phyloP scores from a whole-genome alignment of 495 filamentous ascomycete species.

The Hypomontagnella monticulosa region DNA sequence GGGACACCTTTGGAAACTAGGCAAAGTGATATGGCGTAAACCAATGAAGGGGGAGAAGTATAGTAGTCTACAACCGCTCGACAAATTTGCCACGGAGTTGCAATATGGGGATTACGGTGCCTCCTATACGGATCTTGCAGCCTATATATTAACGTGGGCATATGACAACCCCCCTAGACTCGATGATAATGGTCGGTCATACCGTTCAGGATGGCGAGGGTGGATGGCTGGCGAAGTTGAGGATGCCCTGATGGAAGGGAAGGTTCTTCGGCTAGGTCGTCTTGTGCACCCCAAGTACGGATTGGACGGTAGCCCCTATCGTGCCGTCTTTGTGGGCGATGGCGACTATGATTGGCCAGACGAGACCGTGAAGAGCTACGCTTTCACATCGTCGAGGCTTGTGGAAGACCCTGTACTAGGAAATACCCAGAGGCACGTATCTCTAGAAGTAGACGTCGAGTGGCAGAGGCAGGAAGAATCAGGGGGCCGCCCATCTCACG shows the following conservation, averaged over 20 bases:
- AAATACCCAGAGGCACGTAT: conserved; percentile 43
- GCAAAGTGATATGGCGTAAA: conserved; percentile 41
- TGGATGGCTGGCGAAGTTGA: conserved; percentile 41
- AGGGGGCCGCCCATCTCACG: not conserved
- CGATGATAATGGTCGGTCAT: not conserved
- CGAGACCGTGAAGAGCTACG: conserved; percentile 29
- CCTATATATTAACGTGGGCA: conserved; percentile 4
- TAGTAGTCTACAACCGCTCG: conserved; percentile 33
- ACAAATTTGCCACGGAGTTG: conserved; percentile 37
- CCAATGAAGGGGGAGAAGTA: conserved; percentile 41
- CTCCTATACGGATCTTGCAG: conserved; percentile 30
- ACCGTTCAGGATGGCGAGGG: conserved; percentile 18
- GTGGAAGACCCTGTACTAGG: not conserved
- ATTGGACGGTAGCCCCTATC: conserved; percentile 9
- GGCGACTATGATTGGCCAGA: conserved; percentile 32
- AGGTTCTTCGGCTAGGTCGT: conserved; percentile 39
- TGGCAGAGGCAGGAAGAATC: conserved; percentile 20
- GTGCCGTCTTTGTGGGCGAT: conserved; percentile 43
- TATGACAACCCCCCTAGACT: not conserved
- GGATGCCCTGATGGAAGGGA: conserved; percentile 40
- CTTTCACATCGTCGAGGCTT: conserved; percentile 33
- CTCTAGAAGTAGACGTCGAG: conserved; percentile 42
- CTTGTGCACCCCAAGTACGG: conserved; percentile 31
- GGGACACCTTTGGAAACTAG: conserved; percentile 47
- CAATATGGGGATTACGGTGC: conserved; percentile 33